phyloP scores from a whole-genome alignment of 345 rosid genomes.

The Gossypium raimondii region DNA sequence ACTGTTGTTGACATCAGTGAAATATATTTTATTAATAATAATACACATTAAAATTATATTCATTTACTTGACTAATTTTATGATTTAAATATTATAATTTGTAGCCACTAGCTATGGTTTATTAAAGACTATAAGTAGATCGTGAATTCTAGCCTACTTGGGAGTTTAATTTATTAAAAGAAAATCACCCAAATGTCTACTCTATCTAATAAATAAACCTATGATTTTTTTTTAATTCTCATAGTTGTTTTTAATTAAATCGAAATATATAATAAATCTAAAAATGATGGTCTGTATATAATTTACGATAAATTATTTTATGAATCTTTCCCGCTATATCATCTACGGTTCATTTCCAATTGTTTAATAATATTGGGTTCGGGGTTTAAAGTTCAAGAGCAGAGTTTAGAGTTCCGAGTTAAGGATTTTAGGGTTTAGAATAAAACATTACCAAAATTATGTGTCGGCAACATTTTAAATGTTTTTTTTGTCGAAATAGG shows the following conservation, averaged over 20 bases:
- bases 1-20: background rate
- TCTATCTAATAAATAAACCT: background rate
- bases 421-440: no score
- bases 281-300: no score
- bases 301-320: no score
- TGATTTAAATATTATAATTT: background rate
- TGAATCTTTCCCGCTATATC: no score
- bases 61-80: background rate
- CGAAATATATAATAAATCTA: no score
- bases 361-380: no score
- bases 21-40: background rate
- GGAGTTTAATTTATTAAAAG: background rate
- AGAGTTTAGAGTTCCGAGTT: rapidly evolving
- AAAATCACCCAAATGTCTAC: background rate
- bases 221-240: background rate
- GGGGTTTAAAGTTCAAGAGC: rapidly evolving
- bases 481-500: no score
- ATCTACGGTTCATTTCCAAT: rapidly evolving
- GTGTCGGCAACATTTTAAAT: rapidly evolving
- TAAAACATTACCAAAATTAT: no score
- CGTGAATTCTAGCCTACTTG: background rate
- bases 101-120: background rate
- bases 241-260: no score
- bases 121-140: background rate
- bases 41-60: background rate